Conservation (phyloP, 495 filamentous ascomycete genomes). For the Pseudomonodictys pantanalensis region DNA sequence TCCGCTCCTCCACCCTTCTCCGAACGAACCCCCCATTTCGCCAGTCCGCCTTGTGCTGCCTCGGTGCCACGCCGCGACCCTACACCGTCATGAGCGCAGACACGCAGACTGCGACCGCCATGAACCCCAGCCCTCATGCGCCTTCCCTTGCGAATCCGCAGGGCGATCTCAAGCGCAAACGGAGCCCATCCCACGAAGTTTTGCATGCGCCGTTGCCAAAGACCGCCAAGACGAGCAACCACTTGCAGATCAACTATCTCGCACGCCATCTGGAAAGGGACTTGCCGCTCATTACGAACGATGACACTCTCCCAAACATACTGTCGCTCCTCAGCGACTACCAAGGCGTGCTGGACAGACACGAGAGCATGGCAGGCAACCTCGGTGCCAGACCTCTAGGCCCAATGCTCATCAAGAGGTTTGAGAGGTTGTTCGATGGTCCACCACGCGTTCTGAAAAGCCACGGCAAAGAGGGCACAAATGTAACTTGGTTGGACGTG, state of each 20-base stretch:
- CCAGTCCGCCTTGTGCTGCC: constrained; percentile 22
- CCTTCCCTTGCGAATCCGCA: neutral
- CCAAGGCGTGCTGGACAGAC: constrained; percentile 75
- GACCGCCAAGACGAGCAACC: constrained; percentile 51
- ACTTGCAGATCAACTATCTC: constrained; percentile 81
- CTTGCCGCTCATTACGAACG: constrained; percentile 58
- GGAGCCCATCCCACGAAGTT: constrained; percentile 53
- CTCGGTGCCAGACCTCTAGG: constrained; percentile 79
- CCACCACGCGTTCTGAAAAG: constrained; percentile 66
- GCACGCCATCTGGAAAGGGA: constrained; percentile 61
- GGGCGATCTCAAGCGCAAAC: constrained; percentile 53
- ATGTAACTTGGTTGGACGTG: constrained; percentile 77
- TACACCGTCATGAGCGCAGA: constrained; percentile 16
- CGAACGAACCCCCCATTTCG: constrained; percentile 19
- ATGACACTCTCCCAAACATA: constrained; percentile 60
- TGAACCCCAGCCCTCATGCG: neutral
- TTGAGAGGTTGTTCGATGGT: constrained; percentile 81
- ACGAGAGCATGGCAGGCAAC: constrained; percentile 82
- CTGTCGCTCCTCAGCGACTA: constrained; percentile 72
- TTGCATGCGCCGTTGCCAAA: constrained; percentile 48
- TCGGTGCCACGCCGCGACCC: constrained; percentile 9
- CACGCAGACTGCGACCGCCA: constrained; percentile 4
- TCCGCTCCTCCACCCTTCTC: constrained; percentile 13
- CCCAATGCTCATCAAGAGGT: constrained; percentile 77
- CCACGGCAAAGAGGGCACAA: constrained; percentile 60